Percentiles rank a stretch among this genome's conserved stretches.
These are phyloP conservation scores for Sonneratia alba DNA, from an alignment of 345 rosid genomes.

Conservation along the genomic window DNA sequence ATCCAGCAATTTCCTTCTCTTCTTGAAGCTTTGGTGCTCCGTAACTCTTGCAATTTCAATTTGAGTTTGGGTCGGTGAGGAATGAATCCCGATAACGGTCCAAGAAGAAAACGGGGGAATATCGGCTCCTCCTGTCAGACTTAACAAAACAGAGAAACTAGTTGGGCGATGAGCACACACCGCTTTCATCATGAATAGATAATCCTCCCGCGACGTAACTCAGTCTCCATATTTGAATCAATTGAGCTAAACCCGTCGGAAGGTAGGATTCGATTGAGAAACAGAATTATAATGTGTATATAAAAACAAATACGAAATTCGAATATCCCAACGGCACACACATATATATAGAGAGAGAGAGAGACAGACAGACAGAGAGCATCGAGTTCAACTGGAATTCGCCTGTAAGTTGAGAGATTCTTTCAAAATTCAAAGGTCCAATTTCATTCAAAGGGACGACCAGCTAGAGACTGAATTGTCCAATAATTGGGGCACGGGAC, in stretches of 20 bases:
- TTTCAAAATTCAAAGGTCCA: slow-evolving; percentile 3
- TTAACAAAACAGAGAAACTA: too few species aligned
- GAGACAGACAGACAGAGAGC: not conserved
- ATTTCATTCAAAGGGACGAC: slow-evolving; percentile 4
- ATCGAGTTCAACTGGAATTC: not conserved
- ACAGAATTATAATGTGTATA: not conserved
- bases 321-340: not conserved
- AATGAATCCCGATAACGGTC: not conserved
- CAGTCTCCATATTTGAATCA: not conserved
- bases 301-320: not conserved
- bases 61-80: too few species aligned
- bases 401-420: not conserved
- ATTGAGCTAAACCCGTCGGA: too few species aligned
- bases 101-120: not conserved
- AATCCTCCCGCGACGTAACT: not conserved
- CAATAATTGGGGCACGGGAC: slow-evolving; percentile 5
- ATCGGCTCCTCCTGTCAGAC: not conserved
- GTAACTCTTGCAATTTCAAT: not conserved
- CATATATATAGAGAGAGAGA: not conserved
- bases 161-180: too few species aligned
- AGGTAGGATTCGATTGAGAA: not conserved
- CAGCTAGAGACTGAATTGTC: not conserved
- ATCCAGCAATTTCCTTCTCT: not conserved
- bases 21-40: not conserved
- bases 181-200: not conserved